Evolutionary conservation across 805 yeast species (phyloP), one percentile per base, ranked within the genome.

Genomic region (Yarrowia sp.): DNA sequence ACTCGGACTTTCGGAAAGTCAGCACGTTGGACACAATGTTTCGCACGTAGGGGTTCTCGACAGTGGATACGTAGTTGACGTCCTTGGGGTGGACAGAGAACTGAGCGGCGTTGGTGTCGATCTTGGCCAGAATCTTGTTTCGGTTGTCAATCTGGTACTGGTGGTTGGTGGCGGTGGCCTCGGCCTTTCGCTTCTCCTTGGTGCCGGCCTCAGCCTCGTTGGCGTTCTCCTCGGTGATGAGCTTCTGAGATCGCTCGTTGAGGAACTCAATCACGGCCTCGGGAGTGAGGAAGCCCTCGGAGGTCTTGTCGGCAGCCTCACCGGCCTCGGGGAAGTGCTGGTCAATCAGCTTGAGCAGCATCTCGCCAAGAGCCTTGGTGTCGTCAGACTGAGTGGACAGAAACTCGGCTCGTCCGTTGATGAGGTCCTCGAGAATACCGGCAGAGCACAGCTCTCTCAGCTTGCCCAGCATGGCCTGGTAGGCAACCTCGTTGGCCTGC

Each of bases 101-200:
- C 69, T 72, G 17, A 73, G 69, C 42, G 73, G 67, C 33, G 76
- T 70, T 66, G 10, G 80, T 79, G 67, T 78, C 69, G 33, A 74
- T 69, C 18, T 64, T 69, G 50, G 69, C 67, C 43, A 71, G 81
- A 47, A 73, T 69, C 65, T 64, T 63, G 67, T 77, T 74, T 83
- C 82, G 83, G 47, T 76, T 71, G 64, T 77, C 71, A 64, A 79
- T 78, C 39, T 81, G 72, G 65, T 66, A 71, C 51, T 76, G 76
- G 74, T 80, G 81, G 72, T 83, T 76, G 71, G 18, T 15, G 14
- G 22, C 28, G 35, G 38, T 33, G 71, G 74, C 74, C 73, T 84
- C 67, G n/a, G 60, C 58, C 44, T 36, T 38, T 22, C 28, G 28
- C 18, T 28, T 18, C 18, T 51, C 22, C 42, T 50, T 17, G 11